phyloP scores from a whole-genome alignment of 1,284 basidiomycete genomes.

The Sanguinoderma infundibulare region DNA sequence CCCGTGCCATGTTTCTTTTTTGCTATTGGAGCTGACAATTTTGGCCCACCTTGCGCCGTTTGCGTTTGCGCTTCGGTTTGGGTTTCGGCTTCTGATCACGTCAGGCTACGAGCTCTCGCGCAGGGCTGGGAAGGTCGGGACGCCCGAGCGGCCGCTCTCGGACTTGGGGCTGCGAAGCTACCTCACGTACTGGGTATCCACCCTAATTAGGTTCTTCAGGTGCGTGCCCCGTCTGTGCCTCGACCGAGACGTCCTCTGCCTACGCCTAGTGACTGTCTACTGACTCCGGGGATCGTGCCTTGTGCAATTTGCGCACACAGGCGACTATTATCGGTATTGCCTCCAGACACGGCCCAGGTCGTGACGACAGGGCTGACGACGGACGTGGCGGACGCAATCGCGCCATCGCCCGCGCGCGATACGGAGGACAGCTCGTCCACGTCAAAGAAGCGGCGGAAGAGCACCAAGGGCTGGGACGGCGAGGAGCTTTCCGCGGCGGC shows the following conservation, averaged over 20 bases:
- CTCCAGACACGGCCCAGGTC: slow-evolving; percentile 50
- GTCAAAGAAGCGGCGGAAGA: slow-evolving; percentile 49
- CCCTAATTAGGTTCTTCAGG: slow-evolving; percentile 83
- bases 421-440: slow-evolving; percentile 36
- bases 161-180: slow-evolving; percentile 93
- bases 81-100: not conserved
- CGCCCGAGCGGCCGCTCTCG: slow-evolving; percentile 94
- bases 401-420: slow-evolving; percentile 43
- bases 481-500: slow-evolving; percentile 41
- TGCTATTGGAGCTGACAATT: slow-evolving; percentile 1
- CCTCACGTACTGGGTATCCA: slow-evolving; percentile 90
- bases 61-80: not conserved
- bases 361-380: slow-evolving; percentile 44
- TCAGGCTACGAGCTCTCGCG: slow-evolving; percentile 91
- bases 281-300: slow-evolving; percentile 2
- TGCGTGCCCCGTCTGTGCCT: slow-evolving; percentile 35
- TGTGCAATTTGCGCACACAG: slow-evolving; percentile 35
- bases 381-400: slow-evolving; percentile 41
- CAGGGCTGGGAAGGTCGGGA: slow-evolving; percentile 79
- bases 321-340: slow-evolving; percentile 61
- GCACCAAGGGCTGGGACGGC: slow-evolving; percentile 69
- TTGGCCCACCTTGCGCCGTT: too few species aligned
- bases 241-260: not conserved
- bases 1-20: not conserved
- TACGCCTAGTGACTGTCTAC: not conserved